Conservation (phyloP, 352 stramenopile genomes). For the Globisporangium ultimum region DNA sequence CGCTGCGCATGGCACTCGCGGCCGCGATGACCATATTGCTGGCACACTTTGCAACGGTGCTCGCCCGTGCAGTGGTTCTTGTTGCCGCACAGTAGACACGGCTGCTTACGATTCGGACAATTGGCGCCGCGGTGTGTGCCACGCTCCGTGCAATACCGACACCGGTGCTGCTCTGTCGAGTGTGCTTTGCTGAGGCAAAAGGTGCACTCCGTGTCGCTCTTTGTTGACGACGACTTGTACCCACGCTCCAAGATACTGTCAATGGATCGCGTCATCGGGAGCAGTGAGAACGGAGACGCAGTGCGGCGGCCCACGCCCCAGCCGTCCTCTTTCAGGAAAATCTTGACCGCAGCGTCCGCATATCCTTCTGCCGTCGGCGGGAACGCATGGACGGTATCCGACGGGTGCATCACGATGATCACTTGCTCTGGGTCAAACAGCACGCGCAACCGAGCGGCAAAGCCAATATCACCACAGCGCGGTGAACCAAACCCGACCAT, state of each 20-base stretch:
- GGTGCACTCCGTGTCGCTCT: conserved; percentile 35
- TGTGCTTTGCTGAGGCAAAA: conserved; percentile 68
- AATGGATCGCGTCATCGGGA: conserved; percentile 72
- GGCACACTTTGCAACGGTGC: conserved; percentile 78
- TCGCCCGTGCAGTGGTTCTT: conserved; percentile 76
- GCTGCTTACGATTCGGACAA: conserved; percentile 69
- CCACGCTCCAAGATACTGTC: conserved; percentile 72
- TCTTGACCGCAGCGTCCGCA: conserved; percentile 75
- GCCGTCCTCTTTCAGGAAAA: conserved; percentile 76
- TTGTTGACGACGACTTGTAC: conserved; percentile 39
- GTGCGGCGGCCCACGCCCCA: conserved; percentile 61
- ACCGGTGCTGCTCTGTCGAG: conserved; percentile 68
- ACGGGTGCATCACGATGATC: conserved; percentile 83
- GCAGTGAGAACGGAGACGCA: conserved; percentile 67
- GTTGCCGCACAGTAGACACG: conserved; percentile 69
- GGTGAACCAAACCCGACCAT: conserved; percentile 84
- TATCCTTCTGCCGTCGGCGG: conserved; percentile 80
- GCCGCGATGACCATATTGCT: conserved; percentile 79
- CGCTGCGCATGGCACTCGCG: conserved; percentile 81
- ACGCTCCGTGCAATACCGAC: conserved; percentile 78
- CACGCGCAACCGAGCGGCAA: conserved; percentile 66
- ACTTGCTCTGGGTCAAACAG: conserved; percentile 79
- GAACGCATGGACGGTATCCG: conserved; percentile 80
- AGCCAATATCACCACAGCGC: conserved; percentile 72
- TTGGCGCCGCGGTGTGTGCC: conserved; percentile 67